Percentiles rank a stretch among this genome's conserved stretches.
These are phyloP conservation scores for Brassica rapa DNA, from an alignment of 345 rosid species.

Conservation along the genomic window DNA sequence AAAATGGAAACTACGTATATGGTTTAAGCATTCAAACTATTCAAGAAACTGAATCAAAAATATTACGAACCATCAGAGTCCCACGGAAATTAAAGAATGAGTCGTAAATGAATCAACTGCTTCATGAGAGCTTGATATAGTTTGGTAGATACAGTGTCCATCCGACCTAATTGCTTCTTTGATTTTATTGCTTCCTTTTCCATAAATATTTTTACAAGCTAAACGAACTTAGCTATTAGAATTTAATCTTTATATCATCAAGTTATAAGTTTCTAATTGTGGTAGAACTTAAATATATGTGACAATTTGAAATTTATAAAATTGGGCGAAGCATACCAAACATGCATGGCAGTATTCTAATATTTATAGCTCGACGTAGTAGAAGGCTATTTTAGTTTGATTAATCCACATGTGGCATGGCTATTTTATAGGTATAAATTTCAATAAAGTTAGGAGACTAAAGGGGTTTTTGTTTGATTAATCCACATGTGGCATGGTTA, in stretches of 20 bases:
- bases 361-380: not conserved
- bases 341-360: not conserved
- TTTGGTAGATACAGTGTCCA: constrained; percentile 7
- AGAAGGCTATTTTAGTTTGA: constrained; percentile 5
- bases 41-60: not conserved
- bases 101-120: constrained; percentile 21
- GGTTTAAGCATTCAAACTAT: not conserved
- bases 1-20: not conserved
- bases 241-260: not conserved
- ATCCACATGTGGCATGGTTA: not conserved
- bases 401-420: constrained; percentile 1
- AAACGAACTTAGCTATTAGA: not conserved
- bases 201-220: not conserved
- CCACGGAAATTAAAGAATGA: not conserved
- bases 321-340: constrained; percentile 14
- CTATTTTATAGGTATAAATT: not conserved
- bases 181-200: not conserved
- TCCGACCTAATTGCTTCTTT: constrained; percentile 5
- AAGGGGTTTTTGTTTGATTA: constrained; percentile 15
- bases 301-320: not conserved
- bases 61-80: constrained; percentile 5
- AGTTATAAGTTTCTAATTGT: not conserved
- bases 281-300: constrained; percentile 7
- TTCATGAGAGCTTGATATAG: constrained; percentile 18
- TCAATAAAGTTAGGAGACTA: constrained; percentile 10